phyloP scores from a whole-genome alignment of 305 asterid genomes.

The Fraxinus greggii region DNA sequence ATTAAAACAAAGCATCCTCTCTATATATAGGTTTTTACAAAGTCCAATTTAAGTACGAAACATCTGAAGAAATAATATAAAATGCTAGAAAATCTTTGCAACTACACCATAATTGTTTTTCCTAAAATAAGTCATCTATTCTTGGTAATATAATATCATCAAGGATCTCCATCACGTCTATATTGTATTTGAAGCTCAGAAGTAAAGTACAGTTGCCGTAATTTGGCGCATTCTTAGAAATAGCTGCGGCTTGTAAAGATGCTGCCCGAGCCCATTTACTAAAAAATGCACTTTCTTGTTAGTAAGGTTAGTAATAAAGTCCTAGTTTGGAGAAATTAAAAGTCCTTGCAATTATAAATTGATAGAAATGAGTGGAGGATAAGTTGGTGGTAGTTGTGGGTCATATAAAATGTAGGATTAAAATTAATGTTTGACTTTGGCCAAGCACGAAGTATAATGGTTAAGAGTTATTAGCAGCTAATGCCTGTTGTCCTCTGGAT shows the following conservation, averaged over 20 bases:
- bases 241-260: not conserved
- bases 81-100: not conserved
- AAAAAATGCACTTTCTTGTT: not conserved
- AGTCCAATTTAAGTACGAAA: not conserved
- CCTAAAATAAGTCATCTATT: not conserved
- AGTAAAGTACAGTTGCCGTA: not conserved
- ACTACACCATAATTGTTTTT: not conserved
- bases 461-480: not conserved
- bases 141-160: not conserved
- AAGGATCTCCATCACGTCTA: not conserved
- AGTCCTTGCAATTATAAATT: not conserved
- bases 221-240: not conserved
- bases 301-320: not conserved
- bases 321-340: not conserved
- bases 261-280: not conserved
- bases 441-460: not conserved
- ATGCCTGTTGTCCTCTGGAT: slow-evolving; percentile 17
- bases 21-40: not conserved
- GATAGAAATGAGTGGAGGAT: not conserved
- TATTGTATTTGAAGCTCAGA: not conserved
- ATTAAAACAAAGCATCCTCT: not conserved
- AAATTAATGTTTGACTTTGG: not conserved
- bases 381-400: not conserved
- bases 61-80: not conserved
- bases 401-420: not conserved